phyloP scores from a whole-genome alignment of 495 filamentous ascomycete species.

The Penicillium paxilli region DNA sequence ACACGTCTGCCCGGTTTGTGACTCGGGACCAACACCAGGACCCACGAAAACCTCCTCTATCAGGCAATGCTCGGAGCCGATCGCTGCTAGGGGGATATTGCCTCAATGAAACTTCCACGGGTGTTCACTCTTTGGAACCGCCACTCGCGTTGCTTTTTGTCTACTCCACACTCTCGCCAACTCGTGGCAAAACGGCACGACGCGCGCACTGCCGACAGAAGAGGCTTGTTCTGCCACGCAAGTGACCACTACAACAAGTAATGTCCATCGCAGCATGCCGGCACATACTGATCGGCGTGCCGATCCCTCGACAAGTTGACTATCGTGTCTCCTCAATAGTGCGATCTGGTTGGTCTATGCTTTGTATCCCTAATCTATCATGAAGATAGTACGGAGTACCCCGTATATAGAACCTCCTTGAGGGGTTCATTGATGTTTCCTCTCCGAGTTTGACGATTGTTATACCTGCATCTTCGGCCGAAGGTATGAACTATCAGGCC shows the following conservation, averaged over 20 bases:
- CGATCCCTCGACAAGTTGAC: background rate
- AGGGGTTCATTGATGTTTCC: background rate
- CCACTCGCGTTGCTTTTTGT: background rate
- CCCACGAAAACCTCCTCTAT: background rate
- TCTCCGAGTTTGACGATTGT: background rate
- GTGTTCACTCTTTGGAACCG: background rate
- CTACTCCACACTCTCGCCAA: background rate
- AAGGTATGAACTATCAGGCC: background rate
- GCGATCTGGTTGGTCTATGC: conserved; percentile 5
- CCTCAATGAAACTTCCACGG: background rate
- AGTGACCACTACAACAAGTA: background rate
- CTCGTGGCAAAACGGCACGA: background rate
- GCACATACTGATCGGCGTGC: conserved; percentile 5
- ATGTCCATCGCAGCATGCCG: background rate
- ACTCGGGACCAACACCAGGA: background rate
- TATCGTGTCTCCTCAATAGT: background rate
- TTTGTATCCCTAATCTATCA: background rate
- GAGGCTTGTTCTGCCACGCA: background rate
- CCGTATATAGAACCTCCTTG: background rate
- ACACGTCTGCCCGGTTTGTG: background rate
- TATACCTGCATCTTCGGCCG: background rate
- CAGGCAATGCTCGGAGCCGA: background rate
- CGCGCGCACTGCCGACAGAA: background rate
- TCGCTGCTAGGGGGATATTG: conserved; percentile 5
- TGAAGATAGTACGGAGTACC: background rate